A percentile compares a stretch with the other conserved stretches of the same genome.
These are phyloP conservation scores for Aspergillus leporis DNA, from an alignment of 495 filamentous ascomycete species.

Conservation along the genomic window DNA sequence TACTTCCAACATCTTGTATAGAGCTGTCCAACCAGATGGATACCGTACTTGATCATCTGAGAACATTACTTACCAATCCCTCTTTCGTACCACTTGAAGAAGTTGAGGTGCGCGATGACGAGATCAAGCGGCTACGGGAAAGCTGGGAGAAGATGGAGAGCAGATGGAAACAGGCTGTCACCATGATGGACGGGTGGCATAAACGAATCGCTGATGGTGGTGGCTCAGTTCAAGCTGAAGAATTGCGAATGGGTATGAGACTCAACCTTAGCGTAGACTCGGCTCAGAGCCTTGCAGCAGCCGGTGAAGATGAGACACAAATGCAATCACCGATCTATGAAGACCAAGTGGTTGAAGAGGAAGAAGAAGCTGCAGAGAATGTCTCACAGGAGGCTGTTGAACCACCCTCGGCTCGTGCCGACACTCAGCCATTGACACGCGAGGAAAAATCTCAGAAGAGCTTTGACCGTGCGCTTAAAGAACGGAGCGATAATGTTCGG, in stretches of 20 bases:
- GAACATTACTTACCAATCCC: conserved; percentile 84
- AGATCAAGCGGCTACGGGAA: conserved; percentile 75
- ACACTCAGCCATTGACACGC: conserved; percentile 17
- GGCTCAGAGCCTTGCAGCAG: conserved; percentile 34
- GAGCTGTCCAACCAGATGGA: conserved; percentile 73
- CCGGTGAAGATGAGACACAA: conserved; percentile 22
- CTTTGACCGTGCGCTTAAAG: conserved; percentile 39
- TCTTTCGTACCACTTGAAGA: conserved; percentile 97
- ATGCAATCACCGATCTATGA: conserved; percentile 51
- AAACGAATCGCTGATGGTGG: conserved; percentile 77
- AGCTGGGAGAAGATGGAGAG: conserved; percentile 91
- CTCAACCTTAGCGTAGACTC: conserved; percentile 61
- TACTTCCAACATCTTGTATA: conserved; percentile 63
- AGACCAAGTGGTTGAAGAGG: conserved; percentile 52
- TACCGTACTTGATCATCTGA: conserved; percentile 72
- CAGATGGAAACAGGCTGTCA: conserved; percentile 84
- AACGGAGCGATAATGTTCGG: conserved; percentile 44
- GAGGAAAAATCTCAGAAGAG: conserved; percentile 17
- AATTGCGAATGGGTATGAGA: conserved; percentile 73
- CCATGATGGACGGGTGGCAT: conserved; percentile 92
- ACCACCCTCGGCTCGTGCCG: neutral
- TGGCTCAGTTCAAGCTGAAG: conserved; percentile 78
- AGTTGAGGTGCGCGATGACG: conserved; percentile 85
- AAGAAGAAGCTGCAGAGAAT: conserved; percentile 47
- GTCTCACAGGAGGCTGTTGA: neutral